A percentile compares a stretch with the other conserved stretches of the same genome.
Conservation (phyloP, 768 basidiomycete genomes). For the Russula abietina region DNA sequence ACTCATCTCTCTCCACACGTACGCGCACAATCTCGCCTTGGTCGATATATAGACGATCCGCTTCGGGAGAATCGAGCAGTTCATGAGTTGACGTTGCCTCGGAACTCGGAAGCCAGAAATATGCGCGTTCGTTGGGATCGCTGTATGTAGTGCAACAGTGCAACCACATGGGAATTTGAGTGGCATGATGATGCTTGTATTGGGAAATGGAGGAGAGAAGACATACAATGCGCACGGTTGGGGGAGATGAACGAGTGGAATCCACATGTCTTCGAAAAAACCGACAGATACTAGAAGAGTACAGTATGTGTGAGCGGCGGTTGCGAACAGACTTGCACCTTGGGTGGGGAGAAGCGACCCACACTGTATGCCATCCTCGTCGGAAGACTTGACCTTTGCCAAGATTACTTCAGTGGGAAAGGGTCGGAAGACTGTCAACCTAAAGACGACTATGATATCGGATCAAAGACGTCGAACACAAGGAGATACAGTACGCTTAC, state of each 20-base stretch:
- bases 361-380: conserved; percentile 82
- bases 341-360: conserved; percentile 27
- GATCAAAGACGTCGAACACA: background rate
- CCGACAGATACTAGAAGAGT: conserved; percentile 61
- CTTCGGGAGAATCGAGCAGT: conserved; percentile 60
- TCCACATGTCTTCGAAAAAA: conserved; percentile 93
- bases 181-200: background rate
- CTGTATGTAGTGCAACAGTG: conserved; percentile 34
- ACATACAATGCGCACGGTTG: conserved; percentile 74
- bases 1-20: conserved; percentile 75
- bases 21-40: conserved; percentile 68
- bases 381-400: conserved; percentile 82
- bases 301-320: background rate
- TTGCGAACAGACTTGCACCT: background rate
- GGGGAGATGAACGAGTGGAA: conserved; percentile 74
- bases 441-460: conserved; percentile 64
- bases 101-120: conserved; percentile 72
- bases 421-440: conserved; percentile 87
- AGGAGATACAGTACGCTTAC: conserved; percentile 14
- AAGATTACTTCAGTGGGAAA: conserved; percentile 86
- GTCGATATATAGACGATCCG: conserved; percentile 77
- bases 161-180: background rate
- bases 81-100: conserved; percentile 49
- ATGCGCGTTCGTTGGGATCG: conserved; percentile 74
- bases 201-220: background rate